Base-by-base conservation (phyloP, 495 filamentous ascomycete genomes). In the Aspergillus steynii region DNA sequence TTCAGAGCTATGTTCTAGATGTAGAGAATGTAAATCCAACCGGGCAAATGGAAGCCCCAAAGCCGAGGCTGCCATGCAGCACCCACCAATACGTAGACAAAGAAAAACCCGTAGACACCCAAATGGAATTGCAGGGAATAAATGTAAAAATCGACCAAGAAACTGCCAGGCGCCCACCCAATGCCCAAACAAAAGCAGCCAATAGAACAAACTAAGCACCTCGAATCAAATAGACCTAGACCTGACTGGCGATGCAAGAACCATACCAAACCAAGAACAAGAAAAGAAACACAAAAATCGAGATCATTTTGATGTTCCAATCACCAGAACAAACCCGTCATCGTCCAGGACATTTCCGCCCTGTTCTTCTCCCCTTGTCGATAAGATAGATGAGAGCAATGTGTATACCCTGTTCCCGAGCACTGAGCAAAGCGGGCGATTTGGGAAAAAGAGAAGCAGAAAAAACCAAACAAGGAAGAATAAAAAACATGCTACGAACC, bases 161-260 rank as follows among this genome's bases (percentile, higher is more conserved):
- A 59, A 51, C 56, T 45, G 32, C 50, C n/a, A 27, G 56, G 56
- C 58, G 58, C 58, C 58, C 58, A 48, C 37, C 58, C 58, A 60
- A 60, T 60, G 50, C 58, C 58, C 50, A 53, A 60, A 26, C 48
- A 31, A 46, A 25, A 50, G 9, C 25, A 50, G 42, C 29, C 42
- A 50, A 50, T 29, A 31, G 52, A 53, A 29, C 20, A 53, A 53
- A 53, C 29, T 28, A 50, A 32, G 32, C 25, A 14, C 8, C n/a
- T 31, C 10, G 10, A 15, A 26, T 47, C 2, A 37, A 31, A 25
- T 15, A 25, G 4, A 37, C 29, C 27, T 25, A 56, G 37, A 56
- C 25, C 15, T 1, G 2, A 56, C 12, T 42, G 37, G 10, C 37
- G 37, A 42, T 42, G 37, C 37, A 42, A 14, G 14, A 42, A 42